Percentiles rank a stretch among this genome's conserved stretches.
These are phyloP conservation scores for Calonectria pteridis DNA, from an alignment of 2,329 filamentous ascomycete genomes.

Conservation along the genomic window DNA sequence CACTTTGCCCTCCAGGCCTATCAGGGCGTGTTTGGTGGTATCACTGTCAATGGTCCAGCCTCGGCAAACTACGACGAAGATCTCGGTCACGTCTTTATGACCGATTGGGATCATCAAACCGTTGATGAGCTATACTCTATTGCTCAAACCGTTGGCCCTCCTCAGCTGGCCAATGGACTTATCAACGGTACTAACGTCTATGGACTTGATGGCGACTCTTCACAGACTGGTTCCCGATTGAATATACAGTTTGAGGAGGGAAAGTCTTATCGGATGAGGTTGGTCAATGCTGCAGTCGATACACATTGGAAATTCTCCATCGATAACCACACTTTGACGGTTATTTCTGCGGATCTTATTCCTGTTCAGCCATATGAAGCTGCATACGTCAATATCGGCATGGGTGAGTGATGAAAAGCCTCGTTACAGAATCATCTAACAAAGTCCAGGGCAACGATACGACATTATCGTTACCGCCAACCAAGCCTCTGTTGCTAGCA, in stretches of 20 bases:
- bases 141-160: background rate
- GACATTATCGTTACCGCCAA: background rate
- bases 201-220: background rate
- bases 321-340: slow-evolving; percentile 67
- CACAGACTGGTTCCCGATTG: background rate
- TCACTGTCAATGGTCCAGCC: background rate
- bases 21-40: background rate
- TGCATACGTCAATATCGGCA: background rate
- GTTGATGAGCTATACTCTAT: background rate
- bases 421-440: background rate
- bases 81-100: background rate
- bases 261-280: slow-evolving; percentile 58
- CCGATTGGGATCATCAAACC: background rate
- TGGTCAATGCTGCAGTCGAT: slow-evolving; percentile 60
- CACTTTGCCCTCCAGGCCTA: background rate
- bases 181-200: background rate
- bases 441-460: background rate
- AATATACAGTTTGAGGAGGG: slow-evolving; percentile 40
- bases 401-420: background rate
- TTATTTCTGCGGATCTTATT: slow-evolving; percentile 68
- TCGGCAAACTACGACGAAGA: background rate
- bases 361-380: slow-evolving; percentile 53
- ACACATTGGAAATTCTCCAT: slow-evolving; percentile 60
- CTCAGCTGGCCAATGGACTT: background rate
- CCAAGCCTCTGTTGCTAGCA: background rate